These are phyloP conservation scores for Citrus unshiu DNA, from an alignment of 345 rosid species.

Conservation along the genomic window DNA sequence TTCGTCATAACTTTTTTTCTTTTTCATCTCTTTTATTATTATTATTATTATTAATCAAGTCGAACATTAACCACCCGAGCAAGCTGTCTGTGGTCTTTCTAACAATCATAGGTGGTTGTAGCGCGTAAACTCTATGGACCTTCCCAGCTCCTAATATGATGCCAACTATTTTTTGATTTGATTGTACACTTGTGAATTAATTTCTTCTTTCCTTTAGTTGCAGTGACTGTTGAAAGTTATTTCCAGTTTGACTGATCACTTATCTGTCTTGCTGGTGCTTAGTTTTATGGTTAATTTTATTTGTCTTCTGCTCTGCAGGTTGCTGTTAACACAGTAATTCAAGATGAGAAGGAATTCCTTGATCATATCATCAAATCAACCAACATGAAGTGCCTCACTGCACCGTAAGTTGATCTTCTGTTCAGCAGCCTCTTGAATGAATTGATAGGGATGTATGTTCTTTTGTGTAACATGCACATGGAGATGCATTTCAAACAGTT, in stretches of 20 bases:
- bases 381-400: constrained; percentile 79
- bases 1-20: background rate
- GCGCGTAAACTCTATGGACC: background rate
- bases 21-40: too few relatives aligned
- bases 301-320: constrained; percentile 40
- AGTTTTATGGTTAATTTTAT: background rate
- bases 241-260: background rate
- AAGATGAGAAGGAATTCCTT: constrained; percentile 66
- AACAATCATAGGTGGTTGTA: background rate
- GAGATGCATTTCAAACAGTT: background rate
- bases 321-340: constrained; percentile 72
- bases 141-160: background rate
- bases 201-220: background rate
- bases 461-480: background rate
- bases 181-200: background rate
- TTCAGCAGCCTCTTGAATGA: background rate
- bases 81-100: background rate
- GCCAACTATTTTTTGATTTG: background rate
- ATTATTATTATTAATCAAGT: too few relatives aligned
- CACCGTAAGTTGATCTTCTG: constrained; percentile 46
- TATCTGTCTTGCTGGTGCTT: background rate
- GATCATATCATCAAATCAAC: constrained; percentile 69
- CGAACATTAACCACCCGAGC: background rate
- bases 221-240: background rate
- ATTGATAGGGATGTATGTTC: background rate